Evolutionary conservation across 345 rosid genomes (phyloP), one percentile per base, ranked within the genome.

Genomic region (Gossypium sturtianum): DNA sequence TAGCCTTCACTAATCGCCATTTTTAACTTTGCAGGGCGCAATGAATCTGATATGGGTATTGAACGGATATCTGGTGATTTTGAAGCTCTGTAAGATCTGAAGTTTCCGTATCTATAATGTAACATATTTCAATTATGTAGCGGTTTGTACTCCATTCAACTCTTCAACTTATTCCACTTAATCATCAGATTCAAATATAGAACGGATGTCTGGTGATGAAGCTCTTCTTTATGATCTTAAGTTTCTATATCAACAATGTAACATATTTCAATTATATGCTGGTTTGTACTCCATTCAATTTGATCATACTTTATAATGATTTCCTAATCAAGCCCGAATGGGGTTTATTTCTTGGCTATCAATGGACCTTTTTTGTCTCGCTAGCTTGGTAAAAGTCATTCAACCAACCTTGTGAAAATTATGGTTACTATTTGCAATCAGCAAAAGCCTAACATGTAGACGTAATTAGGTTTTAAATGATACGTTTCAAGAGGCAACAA

Each of bases 41-140:
- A 60, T 25, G 64, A 60, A 25, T 27, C 64, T 60, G 41, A 60
- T 27, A 13, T 17, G n/a, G n/a, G n/a, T 12, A 60, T 25, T 17
- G 64, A 60, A 60, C 27, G 41, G 71, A 23, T 48, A 3, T 67
- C 71, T 9, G 57, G 34, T 23, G 57, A 67, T 48, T 48, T 48
- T 15, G 71, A 67, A 48, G 41, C 34, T 41, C 59, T 79, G 34
- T 83, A 72, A 76, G 66, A 53, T 51, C 66, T 25, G 54, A 6
- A 47, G 54, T 22, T 66, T 66, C 71, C 6, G 56, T 12, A 66
- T 22, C 71, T 22, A 47, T 66, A 47, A 45, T 66, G 41, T 47
- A 66, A 66, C 56, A 47, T 47, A 22, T 66, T 47, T 22, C 19
- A 47, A 48, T 47, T 66, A 22, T 51, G 22, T 23, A 15, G 11